Base-by-base conservation (phyloP, 345 rosid species). In the Ceriops tagal region DNA sequence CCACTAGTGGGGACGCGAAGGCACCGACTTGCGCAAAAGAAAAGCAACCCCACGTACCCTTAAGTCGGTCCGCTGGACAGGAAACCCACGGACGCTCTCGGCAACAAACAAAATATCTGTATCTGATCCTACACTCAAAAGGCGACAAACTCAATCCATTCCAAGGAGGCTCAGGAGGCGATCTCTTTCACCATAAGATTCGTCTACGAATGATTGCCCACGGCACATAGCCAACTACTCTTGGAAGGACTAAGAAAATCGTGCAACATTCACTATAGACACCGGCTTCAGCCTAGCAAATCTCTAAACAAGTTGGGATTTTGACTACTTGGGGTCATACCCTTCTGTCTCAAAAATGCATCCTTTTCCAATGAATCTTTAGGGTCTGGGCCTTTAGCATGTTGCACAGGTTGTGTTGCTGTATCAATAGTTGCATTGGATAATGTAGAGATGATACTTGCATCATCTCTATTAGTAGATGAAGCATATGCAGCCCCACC, bases 311-410 rank as follows among this genome's bases (percentile, higher is more conserved):
- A 83, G 73, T 85, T 89, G n/a, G 98, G 98, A 67, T 90, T 92
- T 78, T 85, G 96, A 79, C 84, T 86, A 19, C 82, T 68, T 63
- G 98, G 96, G 64, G 73, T 90, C 62, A 92, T 96, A 37, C 98
- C 98, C 96, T 91, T 86, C 81, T 91, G 92, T 86, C 98, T 89
- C 52, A 89, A 89, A 27, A 83, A 88, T 19, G 98, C 93, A 58
- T 93, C 98, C 82, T 88, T 93, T 77, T 88, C 92, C 70, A 89
- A 76, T n/a, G 93, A 71, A 60, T 86, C 85, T 81, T 83, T 88
- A 11, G 67, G 70, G 75, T 84, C 85, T 52, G 96, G 96, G 49
- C 96, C 96, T 72, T 93, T 93, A 21, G 80, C 67, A 39, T 70
- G 55, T 77, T 76, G 86, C 20, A 78, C 51, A 8, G 59, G 18